A percentile compares a stretch with the other conserved stretches of the same genome.
These are phyloP conservation scores for Phtheirospermum japonicum DNA, from an alignment of 257 asterid genomes.

Conservation along the genomic window DNA sequence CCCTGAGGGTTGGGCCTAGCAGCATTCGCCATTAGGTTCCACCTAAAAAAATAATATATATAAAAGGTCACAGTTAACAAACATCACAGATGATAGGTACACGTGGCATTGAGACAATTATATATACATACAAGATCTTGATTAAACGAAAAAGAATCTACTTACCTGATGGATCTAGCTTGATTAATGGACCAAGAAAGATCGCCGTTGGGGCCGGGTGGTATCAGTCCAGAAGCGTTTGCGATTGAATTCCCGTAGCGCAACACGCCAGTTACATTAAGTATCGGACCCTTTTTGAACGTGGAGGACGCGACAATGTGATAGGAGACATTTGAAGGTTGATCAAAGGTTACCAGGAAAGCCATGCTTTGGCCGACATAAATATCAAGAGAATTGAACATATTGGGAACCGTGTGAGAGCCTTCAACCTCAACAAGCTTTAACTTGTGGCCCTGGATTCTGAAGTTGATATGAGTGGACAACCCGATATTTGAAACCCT, in stretches of 20 bases:
- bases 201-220: conserved; percentile 43
- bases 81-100: no score
- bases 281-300: conserved; percentile 35
- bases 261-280: conserved; percentile 42
- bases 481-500: conserved; percentile 70
- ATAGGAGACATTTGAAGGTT: conserved; percentile 50
- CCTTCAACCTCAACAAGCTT: conserved; percentile 80
- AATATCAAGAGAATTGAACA: conserved; percentile 57
- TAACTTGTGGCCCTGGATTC: conserved; percentile 68
- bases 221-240: conserved; percentile 50
- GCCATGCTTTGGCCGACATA: conserved; percentile 67
- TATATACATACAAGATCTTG: background rate
- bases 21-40: conserved; percentile 83
- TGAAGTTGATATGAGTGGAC: conserved; percentile 56
- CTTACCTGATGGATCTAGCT: conserved; percentile 47
- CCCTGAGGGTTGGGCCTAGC: conserved; percentile 96
- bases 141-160: no score
- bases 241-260: conserved; percentile 55
- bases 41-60: conserved; percentile 28
- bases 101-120: background rate
- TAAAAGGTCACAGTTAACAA: no score
- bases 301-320: conserved; percentile 69
- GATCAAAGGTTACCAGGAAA: conserved; percentile 61
- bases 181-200: conserved; percentile 61
- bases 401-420: conserved; percentile 56